Evolutionary conservation across 2,329 filamentous ascomycete genomes (phyloP), one percentile per base, ranked within the genome.

Genomic region (Aspergillus jensenii): DNA sequence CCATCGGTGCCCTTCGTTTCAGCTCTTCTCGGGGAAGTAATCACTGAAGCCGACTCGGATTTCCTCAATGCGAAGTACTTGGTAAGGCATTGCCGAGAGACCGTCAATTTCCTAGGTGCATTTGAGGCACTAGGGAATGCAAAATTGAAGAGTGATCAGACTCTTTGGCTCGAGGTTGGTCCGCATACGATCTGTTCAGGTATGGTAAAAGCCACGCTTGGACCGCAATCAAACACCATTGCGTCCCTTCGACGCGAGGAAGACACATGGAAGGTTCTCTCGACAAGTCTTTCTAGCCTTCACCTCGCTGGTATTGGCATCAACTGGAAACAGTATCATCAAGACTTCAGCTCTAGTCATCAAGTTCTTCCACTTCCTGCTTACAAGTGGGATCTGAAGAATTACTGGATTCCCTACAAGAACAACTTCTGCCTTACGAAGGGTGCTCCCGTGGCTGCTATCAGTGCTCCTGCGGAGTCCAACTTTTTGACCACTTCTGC

Each of bases 91-190:
- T 76, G 74, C 52, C 72, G 80, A 17, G 75, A 78, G 61, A 70
- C 76, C 3, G 80, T 82, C 44, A 75, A 79, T 62, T 80, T 81
- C 64, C 65, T 77, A 5, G 72, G 68, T 48, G 79, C 74, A 17
- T 59, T 81, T 3, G 70, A 76, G 39, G 71, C 74, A 2, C 55
- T 55, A 11, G 52, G 52, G 12, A 59, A 62, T 40, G 60, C 64
- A 3, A 68, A 67, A 61, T 71, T 84, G 21, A 86, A 89, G 56
- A 83, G 87, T 61, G 86, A 87, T 64, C 87, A 88, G 77, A 89
- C 87, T 14, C 80, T 88, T 21, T 91, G 87, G 85, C 78, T 91
- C 57, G 89, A 92, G 82, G 66, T 83, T 56, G 81, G 81, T 6
- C 79, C 80, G 2, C 77, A 81, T 56, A 76, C 80, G 0, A 71